Conservation (phyloP, 352 stramenopile genomes). For the Halophytophthora batemanensis region DNA sequence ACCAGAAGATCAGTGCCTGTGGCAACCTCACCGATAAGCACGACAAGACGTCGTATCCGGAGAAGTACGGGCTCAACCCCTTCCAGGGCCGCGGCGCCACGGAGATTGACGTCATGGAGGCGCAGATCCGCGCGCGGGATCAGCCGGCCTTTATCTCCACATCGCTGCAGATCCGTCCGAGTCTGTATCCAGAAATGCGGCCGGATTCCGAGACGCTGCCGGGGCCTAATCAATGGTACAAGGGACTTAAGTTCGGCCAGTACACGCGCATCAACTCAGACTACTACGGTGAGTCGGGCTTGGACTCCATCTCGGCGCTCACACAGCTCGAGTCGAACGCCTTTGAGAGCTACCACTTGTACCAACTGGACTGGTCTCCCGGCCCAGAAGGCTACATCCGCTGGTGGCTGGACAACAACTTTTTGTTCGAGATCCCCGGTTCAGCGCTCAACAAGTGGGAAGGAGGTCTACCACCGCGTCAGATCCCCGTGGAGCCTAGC, state of each 20-base stretch:
- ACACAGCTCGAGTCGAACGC: constrained; percentile 89
- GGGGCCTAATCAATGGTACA: constrained; percentile 87
- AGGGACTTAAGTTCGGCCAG: constrained; percentile 81
- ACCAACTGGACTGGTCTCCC: constrained; percentile 95
- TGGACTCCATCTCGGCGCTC: constrained; percentile 94
- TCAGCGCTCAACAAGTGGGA: constrained; percentile 80
- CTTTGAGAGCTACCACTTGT: constrained; percentile 93
- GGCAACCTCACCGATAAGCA: constrained; percentile 92
- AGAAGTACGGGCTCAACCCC: constrained; percentile 90
- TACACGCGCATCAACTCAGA: constrained; percentile 91
- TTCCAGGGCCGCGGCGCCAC: constrained; percentile 92
- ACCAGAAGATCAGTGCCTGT: constrained; percentile 95
- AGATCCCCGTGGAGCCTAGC: constrained; percentile 94
- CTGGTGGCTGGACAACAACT: constrained; percentile 93
- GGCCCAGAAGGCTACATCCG: constrained; percentile 89
- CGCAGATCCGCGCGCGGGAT: constrained; percentile 81
- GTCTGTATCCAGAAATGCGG: constrained; percentile 62
- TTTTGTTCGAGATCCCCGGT: constrained; percentile 93
- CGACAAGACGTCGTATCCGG: constrained; percentile 75
- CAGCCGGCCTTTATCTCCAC: constrained; percentile 91
- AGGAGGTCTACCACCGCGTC: constrained; percentile 57
- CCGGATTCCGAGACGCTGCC: constrained; percentile 54
- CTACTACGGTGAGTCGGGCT: constrained; percentile 93
- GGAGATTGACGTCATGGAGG: constrained; percentile 96
- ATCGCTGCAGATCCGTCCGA: constrained; percentile 91